Base-by-base conservation (phyloP, 805 yeast species). In the Scheffersomyces stipitis region DNA sequence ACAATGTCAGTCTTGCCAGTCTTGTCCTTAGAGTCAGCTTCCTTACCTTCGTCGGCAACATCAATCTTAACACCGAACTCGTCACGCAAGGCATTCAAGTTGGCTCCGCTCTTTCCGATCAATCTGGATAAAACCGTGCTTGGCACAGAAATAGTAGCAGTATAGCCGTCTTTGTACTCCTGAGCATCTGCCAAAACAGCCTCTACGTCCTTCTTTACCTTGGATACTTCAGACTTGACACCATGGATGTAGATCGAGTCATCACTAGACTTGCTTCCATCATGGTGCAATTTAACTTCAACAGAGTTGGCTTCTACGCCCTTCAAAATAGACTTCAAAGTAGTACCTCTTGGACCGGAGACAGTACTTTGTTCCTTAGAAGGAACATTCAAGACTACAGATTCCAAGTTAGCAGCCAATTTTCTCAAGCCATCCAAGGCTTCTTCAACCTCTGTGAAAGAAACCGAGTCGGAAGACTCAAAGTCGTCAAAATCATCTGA, bases 71-170 rank as follows among this genome's bases (percentile, higher is more conserved):
- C 87, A 32, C 81, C 87, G 51, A 71, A 87, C 52, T 85, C 83
- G 7, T 84, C 86, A 45, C 84, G 75, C 42, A 88, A 60, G 33
- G 76, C 68, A 48, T 78, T 76, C 54, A 93, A 65, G 55, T 80
- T 79, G 29, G 86, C 66, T 38, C 99, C 99, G 42, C 79, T 85
- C 57, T 83, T 85, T 48, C 99, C 99, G 60, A 93, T 88, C 36
- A 95, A 71, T 63, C 93, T 81, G 18, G 93, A 75, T 41, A 91
- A 67, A 32, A 80, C 76, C 34, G 71, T 65, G 2, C 80, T 62
- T 44, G 96, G 95, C 56, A 88, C 80, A 20, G 69, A 71, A 36
- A 83, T 62, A 14, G 76, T 64, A 13, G 74, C 56, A 39, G 55
- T 51, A 61, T 71, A 71, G 30, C 71, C 66, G 28, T 71, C 72